Conservation (phyloP, 2,329 filamentous ascomycete species). For the Amauroascus niger region DNA sequence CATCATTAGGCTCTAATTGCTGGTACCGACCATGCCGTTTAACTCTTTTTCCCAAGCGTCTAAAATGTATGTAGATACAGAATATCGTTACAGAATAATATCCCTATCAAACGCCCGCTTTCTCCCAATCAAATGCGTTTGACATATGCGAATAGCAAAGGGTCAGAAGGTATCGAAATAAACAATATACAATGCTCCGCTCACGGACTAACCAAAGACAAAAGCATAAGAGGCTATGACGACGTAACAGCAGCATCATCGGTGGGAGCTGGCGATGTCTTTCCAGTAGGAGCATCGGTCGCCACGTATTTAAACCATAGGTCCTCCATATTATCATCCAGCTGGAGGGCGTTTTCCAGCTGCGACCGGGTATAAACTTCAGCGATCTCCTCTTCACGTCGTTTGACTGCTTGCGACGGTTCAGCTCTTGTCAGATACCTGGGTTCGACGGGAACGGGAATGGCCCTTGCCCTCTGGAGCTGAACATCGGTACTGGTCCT, state of each 20-base stretch:
- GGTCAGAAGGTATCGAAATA: not conserved
- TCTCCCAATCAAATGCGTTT: not conserved
- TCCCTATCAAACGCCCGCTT: not conserved
- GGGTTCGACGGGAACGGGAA: conserved; percentile 1
- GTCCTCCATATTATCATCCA: not conserved
- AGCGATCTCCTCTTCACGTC: not conserved
- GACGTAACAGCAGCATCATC: not conserved
- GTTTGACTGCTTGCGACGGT: no score
- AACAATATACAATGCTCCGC: not conserved
- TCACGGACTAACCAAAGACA: not conserved
- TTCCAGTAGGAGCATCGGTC: not conserved
- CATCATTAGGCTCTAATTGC: no score
- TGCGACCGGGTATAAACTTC: not conserved
- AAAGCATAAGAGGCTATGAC: not conserved
- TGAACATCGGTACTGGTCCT: not conserved
- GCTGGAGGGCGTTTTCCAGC: not conserved
- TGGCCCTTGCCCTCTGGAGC: not conserved
- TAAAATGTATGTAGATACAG: not conserved
- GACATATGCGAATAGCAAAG: not conserved
- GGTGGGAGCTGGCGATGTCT: not conserved
- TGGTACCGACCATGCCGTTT: not conserved
- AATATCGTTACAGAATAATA: not conserved
- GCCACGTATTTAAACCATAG: not conserved
- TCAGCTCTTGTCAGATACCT: not conserved
- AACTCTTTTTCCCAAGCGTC: not conserved